Conservation (phyloP, 768 basidiomycete genomes). For the Suillus luteus region DNA sequence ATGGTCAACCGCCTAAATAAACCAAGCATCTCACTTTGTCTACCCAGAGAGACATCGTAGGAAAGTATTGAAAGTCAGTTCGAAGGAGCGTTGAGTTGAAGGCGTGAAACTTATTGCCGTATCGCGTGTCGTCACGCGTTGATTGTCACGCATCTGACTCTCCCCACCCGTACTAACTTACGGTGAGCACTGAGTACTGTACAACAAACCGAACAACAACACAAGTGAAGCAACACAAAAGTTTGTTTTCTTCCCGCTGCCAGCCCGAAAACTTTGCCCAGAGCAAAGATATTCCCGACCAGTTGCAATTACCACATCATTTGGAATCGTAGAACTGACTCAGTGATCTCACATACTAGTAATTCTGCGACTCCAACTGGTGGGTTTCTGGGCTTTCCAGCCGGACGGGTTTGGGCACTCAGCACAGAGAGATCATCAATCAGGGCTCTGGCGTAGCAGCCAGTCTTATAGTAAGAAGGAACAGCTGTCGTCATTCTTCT, state of each 20-base stretch:
- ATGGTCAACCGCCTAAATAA: background rate
- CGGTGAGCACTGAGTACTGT: too few species aligned
- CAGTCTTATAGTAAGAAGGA: background rate
- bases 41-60: slow-evolving; percentile 68
- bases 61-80: background rate
- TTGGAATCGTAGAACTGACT: background rate
- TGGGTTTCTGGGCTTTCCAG: background rate
- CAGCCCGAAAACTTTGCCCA: too few species aligned
- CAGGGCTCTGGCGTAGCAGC: background rate
- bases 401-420: background rate
- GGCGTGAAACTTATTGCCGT: slow-evolving; percentile 8
- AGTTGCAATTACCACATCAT: background rate
- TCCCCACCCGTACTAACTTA: too few species aligned
- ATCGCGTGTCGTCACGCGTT: slow-evolving; percentile 37
- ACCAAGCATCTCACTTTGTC: slow-evolving; percentile 39
- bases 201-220: too few species aligned
- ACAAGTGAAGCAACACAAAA: too few species aligned
- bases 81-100: background rate
- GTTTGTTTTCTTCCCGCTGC: too few species aligned
- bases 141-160: slow-evolving; percentile 9
- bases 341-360: background rate
- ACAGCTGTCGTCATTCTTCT: background rate
- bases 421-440: background rate
- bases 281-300: background rate
- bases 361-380: background rate